phyloP scores from a whole-genome alignment of 495 filamentous ascomycete genomes.

The Podospora conica region DNA sequence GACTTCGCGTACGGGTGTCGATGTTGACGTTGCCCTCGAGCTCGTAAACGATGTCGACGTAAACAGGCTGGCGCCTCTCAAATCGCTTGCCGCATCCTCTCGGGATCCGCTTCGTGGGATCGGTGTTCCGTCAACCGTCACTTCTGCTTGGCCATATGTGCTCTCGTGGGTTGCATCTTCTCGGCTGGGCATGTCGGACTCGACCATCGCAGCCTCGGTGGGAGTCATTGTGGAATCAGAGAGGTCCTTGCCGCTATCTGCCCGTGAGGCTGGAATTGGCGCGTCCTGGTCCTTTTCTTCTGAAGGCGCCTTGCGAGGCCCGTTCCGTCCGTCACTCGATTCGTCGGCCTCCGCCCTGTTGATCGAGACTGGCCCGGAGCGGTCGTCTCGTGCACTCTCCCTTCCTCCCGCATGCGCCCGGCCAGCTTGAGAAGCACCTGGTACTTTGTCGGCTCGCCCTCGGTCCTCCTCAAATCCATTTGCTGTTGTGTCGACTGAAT shows the following conservation, averaged over 20 bases:
- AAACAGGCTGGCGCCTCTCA: neutral
- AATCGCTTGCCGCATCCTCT: neutral
- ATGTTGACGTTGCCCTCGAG: conserved; percentile 3
- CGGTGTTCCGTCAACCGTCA: neutral
- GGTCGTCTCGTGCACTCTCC: neutral
- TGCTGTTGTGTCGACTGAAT: neutral
- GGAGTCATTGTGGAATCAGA: conserved; percentile 7
- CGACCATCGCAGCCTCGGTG: neutral
- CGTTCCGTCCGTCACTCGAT: neutral
- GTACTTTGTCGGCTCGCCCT: neutral
- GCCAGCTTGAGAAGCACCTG: neutral
- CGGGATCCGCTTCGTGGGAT: neutral
- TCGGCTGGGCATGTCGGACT: neutral
- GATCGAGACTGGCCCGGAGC: neutral
- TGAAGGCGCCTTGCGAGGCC: neutral
- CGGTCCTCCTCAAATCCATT: neutral
- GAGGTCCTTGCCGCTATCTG: conserved; percentile 21
- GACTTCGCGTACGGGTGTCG: conserved; percentile 3
- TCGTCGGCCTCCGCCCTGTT: neutral
- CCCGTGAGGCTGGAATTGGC: conserved; percentile 10
- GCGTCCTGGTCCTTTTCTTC: neutral
- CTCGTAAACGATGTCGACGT: conserved; percentile 5
- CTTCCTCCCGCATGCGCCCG: neutral
- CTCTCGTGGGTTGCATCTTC: neutral
- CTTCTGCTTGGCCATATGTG: neutral